Evolutionary conservation across 805 yeast genomes (phyloP), one percentile per base, ranked within the genome.

Genomic region (Wickerhamiella qilinensis): DNA sequence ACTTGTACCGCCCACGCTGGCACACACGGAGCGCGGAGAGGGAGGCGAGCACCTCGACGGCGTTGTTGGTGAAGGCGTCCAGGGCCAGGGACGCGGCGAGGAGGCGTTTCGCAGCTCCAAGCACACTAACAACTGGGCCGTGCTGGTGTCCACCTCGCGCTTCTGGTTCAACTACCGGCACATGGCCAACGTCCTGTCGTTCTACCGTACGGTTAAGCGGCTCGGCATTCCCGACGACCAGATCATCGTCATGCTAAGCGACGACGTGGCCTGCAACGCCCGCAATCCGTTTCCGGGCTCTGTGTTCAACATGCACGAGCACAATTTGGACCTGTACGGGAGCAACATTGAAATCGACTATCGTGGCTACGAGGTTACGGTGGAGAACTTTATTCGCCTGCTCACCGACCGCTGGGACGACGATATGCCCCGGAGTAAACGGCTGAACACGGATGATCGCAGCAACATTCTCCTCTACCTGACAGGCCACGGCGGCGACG

Each of bases 401-500:
- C 61, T 91, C 46, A 91, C 98, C 0, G 97, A 91, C 55, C 72
- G 97, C 47, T 91, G 97, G 94, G 85, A 85, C 33, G 80, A 77
- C 28, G 86, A 83, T 39, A 94, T 88, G 46, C 97, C 98, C 3
- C 68, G 94, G 45, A 80, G 93, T 12, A 91, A 91, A 59, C 67
- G 97, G 46, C 64, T 91, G 35, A 62, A 86, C 43, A 84, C 97
- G 0, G 97, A 91, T 62, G 96, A 86, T 55, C 76, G 84, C 55
- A 82, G 94, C 22, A 91, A 91, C 56, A 84, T 91, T 37, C 82
- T 91, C 58, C 79, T 91, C 20, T 91, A 91, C 56, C 68, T 91
- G 75, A 91, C 98, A 1, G 99, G 99, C 19, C 99, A 91, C 58
- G 99, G 99, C 19, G 99, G 99, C 38, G 84, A 86, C 52, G 97